Conservation (phyloP, 306 rosid genomes). For the Geum urbanum region DNA sequence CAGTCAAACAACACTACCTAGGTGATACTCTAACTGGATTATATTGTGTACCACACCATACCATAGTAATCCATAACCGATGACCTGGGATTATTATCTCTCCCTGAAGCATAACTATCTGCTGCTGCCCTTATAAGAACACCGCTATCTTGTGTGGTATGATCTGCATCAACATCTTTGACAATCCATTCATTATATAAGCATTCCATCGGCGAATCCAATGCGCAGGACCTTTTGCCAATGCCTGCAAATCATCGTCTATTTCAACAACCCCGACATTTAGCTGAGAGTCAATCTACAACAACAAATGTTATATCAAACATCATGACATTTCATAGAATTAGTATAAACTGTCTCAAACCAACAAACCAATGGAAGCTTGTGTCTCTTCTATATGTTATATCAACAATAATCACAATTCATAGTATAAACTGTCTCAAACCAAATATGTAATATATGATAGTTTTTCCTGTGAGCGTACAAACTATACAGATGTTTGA, state of each 20-base stretch:
- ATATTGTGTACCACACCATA: background rate
- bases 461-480: too few relatives aligned
- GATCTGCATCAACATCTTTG: background rate
- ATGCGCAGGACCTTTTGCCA: background rate
- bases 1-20: background rate
- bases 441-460: too few relatives aligned
- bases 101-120: background rate
- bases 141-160: background rate
- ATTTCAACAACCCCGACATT: background rate
- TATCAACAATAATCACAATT: too few relatives aligned
- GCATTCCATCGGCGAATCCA: background rate
- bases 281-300: background rate
- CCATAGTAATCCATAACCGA: background rate
- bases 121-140: background rate
- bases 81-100: background rate
- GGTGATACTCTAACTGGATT: background rate
- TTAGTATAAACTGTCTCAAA: too few relatives aligned
- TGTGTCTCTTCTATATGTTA: too few relatives aligned
- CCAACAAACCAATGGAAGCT: too few relatives aligned
- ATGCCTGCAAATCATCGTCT: background rate
- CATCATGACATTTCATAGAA: too few relatives aligned
- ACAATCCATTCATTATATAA: background rate
- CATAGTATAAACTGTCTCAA: too few relatives aligned
- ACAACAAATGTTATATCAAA: too few relatives aligned
- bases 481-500: too few relatives aligned